Percentiles rank a stretch among this genome's conserved stretches.
phyloP scores from a whole-genome alignment of 2,329 filamentous ascomycete genomes.

The Aureobasidium subglaciale region DNA sequence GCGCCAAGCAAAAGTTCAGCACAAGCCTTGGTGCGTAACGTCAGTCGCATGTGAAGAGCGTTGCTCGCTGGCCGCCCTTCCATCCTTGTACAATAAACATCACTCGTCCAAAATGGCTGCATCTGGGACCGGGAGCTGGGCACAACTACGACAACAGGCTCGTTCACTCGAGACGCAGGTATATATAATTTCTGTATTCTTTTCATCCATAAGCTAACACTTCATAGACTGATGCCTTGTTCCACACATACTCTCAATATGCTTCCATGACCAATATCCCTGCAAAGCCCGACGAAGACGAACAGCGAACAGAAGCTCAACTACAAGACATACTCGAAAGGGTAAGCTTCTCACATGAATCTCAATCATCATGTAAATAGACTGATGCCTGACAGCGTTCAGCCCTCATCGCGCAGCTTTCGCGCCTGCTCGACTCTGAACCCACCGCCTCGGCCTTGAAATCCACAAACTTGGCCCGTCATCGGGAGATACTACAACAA shows the following conservation, averaged over 20 bases:
- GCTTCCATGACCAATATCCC: slow-evolving; percentile 72
- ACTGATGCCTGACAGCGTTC: slow-evolving; percentile 58
- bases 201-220: not conserved
- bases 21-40: not conserved
- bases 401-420: slow-evolving; percentile 69
- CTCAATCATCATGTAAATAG: slow-evolving; percentile 17
- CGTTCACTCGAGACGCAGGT: slow-evolving; percentile 86
- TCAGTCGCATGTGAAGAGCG: slow-evolving; percentile 6
- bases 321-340: slow-evolving; percentile 78
- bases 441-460: slow-evolving; percentile 89
- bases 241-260: slow-evolving; percentile 86
- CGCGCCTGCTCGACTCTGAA: slow-evolving; percentile 88
- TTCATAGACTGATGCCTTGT: slow-evolving; percentile 69
- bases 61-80: not conserved
- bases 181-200: slow-evolving; percentile 17
- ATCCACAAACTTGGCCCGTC: slow-evolving; percentile 87
- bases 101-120: slow-evolving; percentile 1
- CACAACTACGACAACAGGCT: slow-evolving; percentile 88
- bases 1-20: not conserved
- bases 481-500: slow-evolving; percentile 81
- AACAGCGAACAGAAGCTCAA: slow-evolving; percentile 69
- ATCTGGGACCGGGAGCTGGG: slow-evolving; percentile 54
- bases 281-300: slow-evolving; percentile 76
- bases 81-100: not conserved
- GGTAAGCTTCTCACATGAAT: slow-evolving; percentile 40